These are phyloP conservation scores for Mycena metata DNA, from an alignment of 768 basidiomycete species.

Conservation along the genomic window DNA sequence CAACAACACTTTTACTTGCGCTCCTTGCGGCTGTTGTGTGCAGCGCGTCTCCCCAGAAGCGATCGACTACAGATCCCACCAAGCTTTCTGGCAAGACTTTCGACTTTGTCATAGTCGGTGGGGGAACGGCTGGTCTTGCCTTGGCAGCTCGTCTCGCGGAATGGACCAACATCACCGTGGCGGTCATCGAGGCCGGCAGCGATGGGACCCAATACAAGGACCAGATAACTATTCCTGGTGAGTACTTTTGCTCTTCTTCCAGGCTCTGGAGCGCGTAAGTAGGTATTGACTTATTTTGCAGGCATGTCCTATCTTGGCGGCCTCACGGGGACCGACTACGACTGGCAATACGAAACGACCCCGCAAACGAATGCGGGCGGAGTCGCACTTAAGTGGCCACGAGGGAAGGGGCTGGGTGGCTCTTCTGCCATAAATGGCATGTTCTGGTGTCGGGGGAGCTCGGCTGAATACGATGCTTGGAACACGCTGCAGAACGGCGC, in stretches of 20 bases:
- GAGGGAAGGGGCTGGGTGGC: conserved; percentile 45
- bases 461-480: conserved; percentile 46
- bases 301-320: conserved; percentile 39
- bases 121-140: conserved; percentile 37
- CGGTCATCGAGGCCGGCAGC: conserved; percentile 37
- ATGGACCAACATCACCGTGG: conserved; percentile 35
- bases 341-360: conserved; percentile 35
- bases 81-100: conserved; percentile 35
- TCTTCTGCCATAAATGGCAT: conserved; percentile 46
- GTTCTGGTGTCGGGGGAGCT: conserved; percentile 44
- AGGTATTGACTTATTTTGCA: background rate
- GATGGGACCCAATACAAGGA: conserved; percentile 31
- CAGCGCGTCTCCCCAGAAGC: conserved; percentile 22
- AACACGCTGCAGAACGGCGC: conserved; percentile 38
- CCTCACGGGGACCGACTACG: conserved; percentile 21
- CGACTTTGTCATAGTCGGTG: conserved; percentile 36
- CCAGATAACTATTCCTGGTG: conserved; percentile 37
- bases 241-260: background rate
- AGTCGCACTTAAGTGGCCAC: conserved; percentile 22
- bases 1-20: conserved; percentile 5
- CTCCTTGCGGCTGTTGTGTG: conserved; percentile 21
- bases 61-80: conserved; percentile 35
- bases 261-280: too few species aligned
- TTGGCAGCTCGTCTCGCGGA: conserved; percentile 32
- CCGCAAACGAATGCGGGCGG: conserved; percentile 29